Base-by-base conservation (phyloP, 73 alveolate species). In the Paramecium sonneborni region DNA sequence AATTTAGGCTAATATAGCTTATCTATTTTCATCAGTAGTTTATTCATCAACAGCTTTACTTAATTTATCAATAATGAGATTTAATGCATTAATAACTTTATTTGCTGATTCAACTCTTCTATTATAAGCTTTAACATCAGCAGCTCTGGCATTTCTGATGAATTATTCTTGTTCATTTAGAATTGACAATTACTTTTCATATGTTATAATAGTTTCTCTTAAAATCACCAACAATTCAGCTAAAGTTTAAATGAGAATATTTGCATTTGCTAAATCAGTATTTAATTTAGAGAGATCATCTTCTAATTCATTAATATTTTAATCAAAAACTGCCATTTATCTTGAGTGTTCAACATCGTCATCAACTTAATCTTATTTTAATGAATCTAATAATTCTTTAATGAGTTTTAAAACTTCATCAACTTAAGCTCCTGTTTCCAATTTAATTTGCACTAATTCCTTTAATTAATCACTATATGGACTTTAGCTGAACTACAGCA, bases 1-100 rank as follows among this genome's bases (percentile, higher is more conserved):
- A 20, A 79, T 43, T 28, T 79, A 46, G 18, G 76, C 48, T 24
- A 79, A 43, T 4, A 79, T 41, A 24, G 90, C 90, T 46, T 79
- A 38, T 30, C 62, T 79, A 30, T 26, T 62, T 62, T 62, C 39
- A 37, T 46, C 72, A 18, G 90, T 26, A 11, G 44, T 41, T 41
- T 79, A 79, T 43, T 79, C 69, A 21, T 79, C 90, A 43, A 79
- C 55, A 23, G 90, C 90, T 20, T 44, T 79, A n/a, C 76, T 79
- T 23, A 79, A 24, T 44, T 79, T 79, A 2, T 39, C 52, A 79
- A 79, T 79, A 43, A 79, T 79, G 8, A 79, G 74, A 44, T 79
- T 79, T 24, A 79, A 39, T 43, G 90, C 90, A 79, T 79, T 79
- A 41, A 79, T 79, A 20, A 79, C 90, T 79, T 79, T 79, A 43